These are phyloP conservation scores for Aspergillus amoenus DNA, from an alignment of 2,329 filamentous ascomycete genomes.

Conservation along the genomic window DNA sequence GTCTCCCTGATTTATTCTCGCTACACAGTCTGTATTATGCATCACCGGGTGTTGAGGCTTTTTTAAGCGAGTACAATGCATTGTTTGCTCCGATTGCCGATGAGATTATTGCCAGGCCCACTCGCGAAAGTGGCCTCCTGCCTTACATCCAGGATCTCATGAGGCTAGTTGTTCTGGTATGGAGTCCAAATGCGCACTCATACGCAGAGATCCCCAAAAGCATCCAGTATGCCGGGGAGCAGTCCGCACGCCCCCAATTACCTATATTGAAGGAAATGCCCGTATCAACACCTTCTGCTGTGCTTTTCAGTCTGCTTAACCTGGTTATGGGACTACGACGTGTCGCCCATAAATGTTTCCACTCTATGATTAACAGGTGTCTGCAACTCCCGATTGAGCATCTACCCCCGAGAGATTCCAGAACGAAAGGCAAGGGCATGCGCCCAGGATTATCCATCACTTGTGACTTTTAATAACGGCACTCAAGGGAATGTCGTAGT, in stretches of 20 bases:
- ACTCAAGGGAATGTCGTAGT: too few species aligned
- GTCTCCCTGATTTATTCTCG: conserved; percentile 3
- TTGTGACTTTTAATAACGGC: too few species aligned
- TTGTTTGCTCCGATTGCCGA: conserved; percentile 6
- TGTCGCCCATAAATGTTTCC: conserved; percentile 2
- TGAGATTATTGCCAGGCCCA: conserved; percentile 1
- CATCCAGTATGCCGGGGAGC: not conserved
- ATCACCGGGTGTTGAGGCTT: conserved; percentile 6
- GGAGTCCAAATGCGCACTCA: conserved; percentile 1
- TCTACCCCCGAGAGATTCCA: not conserved
- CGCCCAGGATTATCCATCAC: not conserved
- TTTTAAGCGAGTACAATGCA: conserved; percentile 3
- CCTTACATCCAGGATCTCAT: conserved; percentile 4
- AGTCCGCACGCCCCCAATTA: not conserved
- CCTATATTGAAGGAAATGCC: conserved; percentile 1
- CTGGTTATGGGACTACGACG: not conserved
- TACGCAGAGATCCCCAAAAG: conserved; percentile 2
- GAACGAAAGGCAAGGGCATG: not conserved
- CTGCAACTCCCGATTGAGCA: conserved; percentile 2
- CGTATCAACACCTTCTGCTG: not conserved
- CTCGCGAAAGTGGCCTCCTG: conserved; percentile 5
- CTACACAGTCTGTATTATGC: conserved; percentile 7
- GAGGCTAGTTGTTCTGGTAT: not conserved
- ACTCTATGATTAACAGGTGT: conserved; percentile 2
- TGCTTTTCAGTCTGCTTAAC: conserved; percentile 5